Evolutionary conservation across 2,329 filamentous ascomycete species (phyloP), one percentile per base, ranked within the genome.

Genomic region (Fusarium staphyleae): DNA sequence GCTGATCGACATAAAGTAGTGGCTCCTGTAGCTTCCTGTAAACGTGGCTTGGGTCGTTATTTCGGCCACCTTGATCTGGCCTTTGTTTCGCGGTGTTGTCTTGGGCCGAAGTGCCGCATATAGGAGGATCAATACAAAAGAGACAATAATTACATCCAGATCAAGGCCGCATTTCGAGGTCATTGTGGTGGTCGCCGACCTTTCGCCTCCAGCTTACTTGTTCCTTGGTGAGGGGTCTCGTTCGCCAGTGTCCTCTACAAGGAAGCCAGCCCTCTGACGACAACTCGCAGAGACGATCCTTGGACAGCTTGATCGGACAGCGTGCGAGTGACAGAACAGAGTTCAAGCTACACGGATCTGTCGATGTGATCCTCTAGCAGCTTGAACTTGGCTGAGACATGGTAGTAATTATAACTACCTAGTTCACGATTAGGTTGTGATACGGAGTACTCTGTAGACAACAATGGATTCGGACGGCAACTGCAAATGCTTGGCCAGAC

Each of bases 11-110:
- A 49, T 37, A 35, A 46, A 44, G 43, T 45, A 58, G 49, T 65
- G 62, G 59, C 59, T 57, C 43, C 51, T 50, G 57, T 47, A 26
- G 41, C 45, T 41, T 48, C 52, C 44, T 34, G 34, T 47, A 54
- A 62, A 55, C 63, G 60, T 66, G 63, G 63, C 65, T 65, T 66
- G 42, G 59, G 59, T 41, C 48, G 36, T 48, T 43, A 48, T 60
- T 55, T 52, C 33, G 52, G 53, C 37, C 37, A 28, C 46, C 43
- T 48, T 48, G 52, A 49, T 62, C 59, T 49, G 39, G 44, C 34
- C 36, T 43, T 65, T 63, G 34, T 54, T 36, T 40, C 36, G 41
- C 49, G 48, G 48, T 40, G 53, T 34, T 42, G 43, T 55, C 46
- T 64, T 36, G 47, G 41, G 33, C 42, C 52, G 18, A 32, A 41